phyloP scores from a whole-genome alignment of 768 basidiomycete genomes.

The Lentinus brumalis region DNA sequence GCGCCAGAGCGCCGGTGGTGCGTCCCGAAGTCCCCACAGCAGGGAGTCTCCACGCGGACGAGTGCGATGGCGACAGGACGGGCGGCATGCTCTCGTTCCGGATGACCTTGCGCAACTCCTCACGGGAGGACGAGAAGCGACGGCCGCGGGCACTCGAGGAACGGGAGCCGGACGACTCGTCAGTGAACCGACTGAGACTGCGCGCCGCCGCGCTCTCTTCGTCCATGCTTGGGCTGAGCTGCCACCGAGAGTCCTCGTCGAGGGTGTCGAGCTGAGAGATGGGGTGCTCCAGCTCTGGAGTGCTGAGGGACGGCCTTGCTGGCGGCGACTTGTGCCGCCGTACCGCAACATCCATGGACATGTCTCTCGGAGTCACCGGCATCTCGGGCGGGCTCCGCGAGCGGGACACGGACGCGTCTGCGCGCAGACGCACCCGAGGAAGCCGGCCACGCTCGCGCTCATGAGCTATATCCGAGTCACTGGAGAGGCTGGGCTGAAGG shows the following conservation, averaged over 20 bases:
- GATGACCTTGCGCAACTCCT: conserved; percentile 7
- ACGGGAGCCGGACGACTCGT: neutral
- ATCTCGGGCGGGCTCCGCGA: conserved; percentile 51
- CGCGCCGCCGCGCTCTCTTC: neutral
- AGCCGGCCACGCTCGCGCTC: conserved; percentile 23
- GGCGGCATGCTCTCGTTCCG: conserved; percentile 30
- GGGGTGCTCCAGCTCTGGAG: conserved; percentile 9
- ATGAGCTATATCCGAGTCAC: conserved; percentile 4
- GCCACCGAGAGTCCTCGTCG: conserved; percentile 16
- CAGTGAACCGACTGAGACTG: conserved; percentile 1
- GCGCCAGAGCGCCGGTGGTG: neutral
- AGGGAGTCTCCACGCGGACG: conserved; percentile 19
- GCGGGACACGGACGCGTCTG: conserved; percentile 36
- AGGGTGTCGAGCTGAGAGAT: conserved; percentile 12
- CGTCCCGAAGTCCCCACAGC: neutral
- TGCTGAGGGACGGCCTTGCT: conserved; percentile 1
- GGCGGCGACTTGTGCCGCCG: conserved; percentile 22
- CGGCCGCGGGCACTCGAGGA: conserved; percentile 12
- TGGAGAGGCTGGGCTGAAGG: conserved; percentile 14
- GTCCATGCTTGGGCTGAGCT: conserved; percentile 7
- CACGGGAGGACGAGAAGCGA: conserved; percentile 10
- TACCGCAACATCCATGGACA: conserved; percentile 4
- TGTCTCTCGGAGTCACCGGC: conserved; percentile 46
- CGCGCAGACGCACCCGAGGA: conserved; percentile 5
- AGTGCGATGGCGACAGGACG: conserved; percentile 7